Conservation (phyloP, 805 yeast genomes). For the Myxozyma vanderwaltii region DNA sequence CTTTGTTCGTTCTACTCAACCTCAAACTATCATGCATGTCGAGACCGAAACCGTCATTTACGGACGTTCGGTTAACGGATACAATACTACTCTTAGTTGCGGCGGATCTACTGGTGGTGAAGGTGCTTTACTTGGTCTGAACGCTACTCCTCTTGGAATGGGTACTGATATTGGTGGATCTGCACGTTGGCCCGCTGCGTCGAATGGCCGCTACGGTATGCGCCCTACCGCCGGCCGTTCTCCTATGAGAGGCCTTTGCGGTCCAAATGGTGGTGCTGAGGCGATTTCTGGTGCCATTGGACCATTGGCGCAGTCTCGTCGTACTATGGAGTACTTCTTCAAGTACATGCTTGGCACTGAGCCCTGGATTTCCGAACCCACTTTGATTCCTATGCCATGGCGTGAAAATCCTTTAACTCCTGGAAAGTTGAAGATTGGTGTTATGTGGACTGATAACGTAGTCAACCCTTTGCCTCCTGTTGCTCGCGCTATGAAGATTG, state of each 20-base stretch:
- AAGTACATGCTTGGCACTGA: conserved; percentile 49
- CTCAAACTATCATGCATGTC: conserved; percentile 70
- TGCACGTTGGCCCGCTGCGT: conserved; percentile 68
- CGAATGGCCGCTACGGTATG: conserved; percentile 61
- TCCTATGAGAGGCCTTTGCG: conserved; percentile 49
- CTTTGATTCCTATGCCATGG: conserved; percentile 56
- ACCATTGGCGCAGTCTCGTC: conserved; percentile 51
- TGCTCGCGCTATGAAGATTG: conserved; percentile 44
- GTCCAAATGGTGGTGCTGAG: conserved; percentile 46
- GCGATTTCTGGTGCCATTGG: conserved; percentile 59
- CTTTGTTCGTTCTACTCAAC: conserved; percentile 67
- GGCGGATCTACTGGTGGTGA: conserved; percentile 81
- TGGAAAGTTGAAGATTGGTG: conserved; percentile 50
- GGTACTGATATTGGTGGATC: conserved; percentile 78
- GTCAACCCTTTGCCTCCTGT: conserved; percentile 56
- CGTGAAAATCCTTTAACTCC: conserved; percentile 43
- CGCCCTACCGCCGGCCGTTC: conserved; percentile 63
- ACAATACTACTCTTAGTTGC: conserved; percentile 58
- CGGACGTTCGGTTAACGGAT: conserved; percentile 62
- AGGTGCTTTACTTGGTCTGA: conserved; percentile 61
- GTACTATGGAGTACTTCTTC: conserved; percentile 53
- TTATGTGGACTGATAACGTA: conserved; percentile 52
- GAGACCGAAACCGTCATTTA: conserved; percentile 62
- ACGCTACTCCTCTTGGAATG: conserved; percentile 61
- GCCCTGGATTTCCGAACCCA: conserved; percentile 60